phyloP scores from a whole-genome alignment of 345 rosid genomes.

The Excoecaria agallocha region DNA sequence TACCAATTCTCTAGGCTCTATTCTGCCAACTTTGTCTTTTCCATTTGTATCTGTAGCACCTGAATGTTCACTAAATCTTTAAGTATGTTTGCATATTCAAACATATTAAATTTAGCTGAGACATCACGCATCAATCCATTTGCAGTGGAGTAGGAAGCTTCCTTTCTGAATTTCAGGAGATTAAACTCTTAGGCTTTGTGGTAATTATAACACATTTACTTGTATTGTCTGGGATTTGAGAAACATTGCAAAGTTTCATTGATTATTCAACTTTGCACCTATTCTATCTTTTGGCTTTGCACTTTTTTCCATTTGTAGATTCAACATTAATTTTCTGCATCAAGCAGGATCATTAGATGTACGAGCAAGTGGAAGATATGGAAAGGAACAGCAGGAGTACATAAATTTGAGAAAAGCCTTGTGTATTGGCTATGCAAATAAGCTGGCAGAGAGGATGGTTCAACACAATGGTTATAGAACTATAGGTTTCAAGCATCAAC shows the following conservation, averaged over 20 bases:
- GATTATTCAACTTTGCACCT: not conserved
- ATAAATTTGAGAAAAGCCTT: constrained; percentile 81
- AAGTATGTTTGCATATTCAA: not conserved
- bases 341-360: constrained; percentile 70
- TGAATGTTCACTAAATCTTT: not conserved
- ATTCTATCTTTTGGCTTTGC: not conserved
- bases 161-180: not conserved
- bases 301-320: not conserved
- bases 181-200: not conserved
- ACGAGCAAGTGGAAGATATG: constrained; percentile 44
- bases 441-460: constrained; percentile 87
- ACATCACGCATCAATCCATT: not conserved
- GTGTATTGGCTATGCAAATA: constrained; percentile 76
- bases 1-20: not conserved
- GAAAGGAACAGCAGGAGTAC: constrained; percentile 47
- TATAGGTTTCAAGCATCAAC: constrained; percentile 66
- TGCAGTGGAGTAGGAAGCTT: not conserved
- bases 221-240: not conserved
- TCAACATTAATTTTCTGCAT: not conserved
- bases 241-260: not conserved
- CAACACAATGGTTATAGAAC: constrained; percentile 88
- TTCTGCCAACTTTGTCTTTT: not conserved
- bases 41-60: not conserved
- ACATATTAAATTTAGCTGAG: not conserved
- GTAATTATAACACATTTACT: not conserved